phyloP scores from a whole-genome alignment of 306 rosid genomes.

The Prunus mume region DNA sequence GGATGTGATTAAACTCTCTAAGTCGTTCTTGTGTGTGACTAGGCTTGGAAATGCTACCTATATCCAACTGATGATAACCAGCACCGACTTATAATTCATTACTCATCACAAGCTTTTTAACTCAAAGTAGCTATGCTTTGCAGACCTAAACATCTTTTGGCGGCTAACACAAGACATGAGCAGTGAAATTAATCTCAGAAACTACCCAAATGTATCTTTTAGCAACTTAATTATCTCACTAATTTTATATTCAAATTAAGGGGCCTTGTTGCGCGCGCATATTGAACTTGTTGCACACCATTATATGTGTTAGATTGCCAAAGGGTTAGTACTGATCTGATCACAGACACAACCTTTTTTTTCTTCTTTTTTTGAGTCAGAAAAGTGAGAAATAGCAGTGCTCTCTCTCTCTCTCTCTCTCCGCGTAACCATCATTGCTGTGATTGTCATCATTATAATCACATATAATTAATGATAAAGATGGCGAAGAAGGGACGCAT shows the following conservation, averaged over 20 bases:
- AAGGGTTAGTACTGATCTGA: background rate
- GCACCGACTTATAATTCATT: background rate
- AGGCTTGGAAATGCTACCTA: background rate
- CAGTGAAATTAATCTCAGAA: background rate
- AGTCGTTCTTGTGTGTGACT: background rate
- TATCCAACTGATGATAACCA: background rate
- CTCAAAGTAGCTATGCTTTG: background rate
- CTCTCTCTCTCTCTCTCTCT: background rate
- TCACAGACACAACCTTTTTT: background rate
- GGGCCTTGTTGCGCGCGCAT: background rate
- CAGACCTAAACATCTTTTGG: background rate
- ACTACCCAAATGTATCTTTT: background rate
- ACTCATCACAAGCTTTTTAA: too few relatives aligned
- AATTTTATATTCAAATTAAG: background rate
- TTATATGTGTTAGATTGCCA: background rate
- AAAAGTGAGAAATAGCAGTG: background rate
- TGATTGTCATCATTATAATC: conserved; percentile 31
- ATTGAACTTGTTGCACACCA: background rate
- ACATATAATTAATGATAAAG: conserved; percentile 13
- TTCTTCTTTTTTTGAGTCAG: background rate
- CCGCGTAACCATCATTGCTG: conserved; percentile 10
- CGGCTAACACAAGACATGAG: background rate
- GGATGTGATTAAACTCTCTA: background rate
- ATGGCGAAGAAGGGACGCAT: conserved; percentile 9
- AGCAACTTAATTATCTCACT: background rate